Base-by-base conservation (phyloP, 2,329 filamentous ascomycete species). In the Drechslera avenae region DNA sequence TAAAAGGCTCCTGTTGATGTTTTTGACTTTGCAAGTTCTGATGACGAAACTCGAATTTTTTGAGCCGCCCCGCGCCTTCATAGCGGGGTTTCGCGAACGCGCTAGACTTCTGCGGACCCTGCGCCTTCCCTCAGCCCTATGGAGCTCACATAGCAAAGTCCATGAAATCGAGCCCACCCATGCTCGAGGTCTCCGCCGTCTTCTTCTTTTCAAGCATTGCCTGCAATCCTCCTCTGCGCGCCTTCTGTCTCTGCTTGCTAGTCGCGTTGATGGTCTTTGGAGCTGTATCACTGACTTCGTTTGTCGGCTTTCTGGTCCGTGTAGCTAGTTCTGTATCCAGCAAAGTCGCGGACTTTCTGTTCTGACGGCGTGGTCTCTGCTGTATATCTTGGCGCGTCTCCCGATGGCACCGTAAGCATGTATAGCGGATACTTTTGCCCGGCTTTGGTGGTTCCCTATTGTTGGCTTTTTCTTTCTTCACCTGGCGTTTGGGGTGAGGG, bases 241-340 rank as follows among this genome's bases (percentile, higher is more conserved):
- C 73, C 60, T 82, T 83, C 18, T 80, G 79, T 59, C 81, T 73
- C 60, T 82, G 81, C 67, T 83, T 83, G 71, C 80, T 83, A 69
- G 65, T 73, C 28, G 69, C 63, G 46, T 72, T 81, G 12, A 75
- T 69, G 35, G 79, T 64, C 54, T 69, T 72, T 19, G 53, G 47
- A 18, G 60, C 39, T 32, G 60, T 64, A 36, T 36, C 48, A 7
- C 47, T 44, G 12, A 59, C 55, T 28, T 64, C 49, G 10, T 44
- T 50, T n/a, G 39, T 37, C 17, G 43, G 30, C 21, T 44, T 52
- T 21, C 28, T 28, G 30, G 32, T 8, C 7, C 45, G 34, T 16
- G 35, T 49, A 31, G 14, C 34, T 17, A 39, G 37, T 14, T 43
- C 33, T 12, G 46, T 17, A 28, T 52, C 30, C 28, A 36, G 45